A percentile compares a stretch with the other conserved stretches of the same genome.
These are phyloP conservation scores for Echium plantagineum DNA, from an alignment of 257 asterid genomes.

Conservation along the genomic window DNA sequence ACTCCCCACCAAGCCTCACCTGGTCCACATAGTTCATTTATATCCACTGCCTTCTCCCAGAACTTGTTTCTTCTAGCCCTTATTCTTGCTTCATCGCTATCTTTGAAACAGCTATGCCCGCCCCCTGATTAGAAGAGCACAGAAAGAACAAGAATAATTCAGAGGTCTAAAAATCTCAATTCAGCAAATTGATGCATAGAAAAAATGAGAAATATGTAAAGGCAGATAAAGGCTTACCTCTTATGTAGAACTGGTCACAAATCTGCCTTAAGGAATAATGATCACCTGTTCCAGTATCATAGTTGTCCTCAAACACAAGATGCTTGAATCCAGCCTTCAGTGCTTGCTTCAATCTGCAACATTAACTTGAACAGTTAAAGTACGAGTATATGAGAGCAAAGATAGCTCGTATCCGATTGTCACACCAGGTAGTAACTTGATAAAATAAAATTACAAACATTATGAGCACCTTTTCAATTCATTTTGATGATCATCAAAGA, in stretches of 20 bases:
- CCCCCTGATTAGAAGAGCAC: slow-evolving; percentile 76
- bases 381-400: not conserved
- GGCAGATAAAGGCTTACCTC: slow-evolving; percentile 32
- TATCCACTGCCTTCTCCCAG: slow-evolving; percentile 89
- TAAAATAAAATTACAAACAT: not conserved
- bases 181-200: not conserved
- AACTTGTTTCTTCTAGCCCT: slow-evolving; percentile 64
- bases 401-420: not conserved
- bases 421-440: not conserved
- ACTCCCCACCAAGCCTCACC: slow-evolving; percentile 99
- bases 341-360: slow-evolving; percentile 73
- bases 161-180: not conserved
- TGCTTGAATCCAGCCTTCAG: slow-evolving; percentile 95
- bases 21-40: slow-evolving; percentile 79
- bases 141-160: not conserved
- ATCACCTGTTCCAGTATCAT: slow-evolving; percentile 98
- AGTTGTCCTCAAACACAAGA: slow-evolving; percentile 93
- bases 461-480: slow-evolving; percentile 71
- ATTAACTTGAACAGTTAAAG: slow-evolving; percentile 2
- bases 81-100: slow-evolving; percentile 86
- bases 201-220: not conserved
- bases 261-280: slow-evolving; percentile 96
- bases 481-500: slow-evolving; percentile 98
- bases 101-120: slow-evolving; percentile 93
- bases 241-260: slow-evolving; percentile 80